These are phyloP conservation scores for Suillus brevipes DNA, from an alignment of 768 basidiomycete species.

Conservation along the genomic window DNA sequence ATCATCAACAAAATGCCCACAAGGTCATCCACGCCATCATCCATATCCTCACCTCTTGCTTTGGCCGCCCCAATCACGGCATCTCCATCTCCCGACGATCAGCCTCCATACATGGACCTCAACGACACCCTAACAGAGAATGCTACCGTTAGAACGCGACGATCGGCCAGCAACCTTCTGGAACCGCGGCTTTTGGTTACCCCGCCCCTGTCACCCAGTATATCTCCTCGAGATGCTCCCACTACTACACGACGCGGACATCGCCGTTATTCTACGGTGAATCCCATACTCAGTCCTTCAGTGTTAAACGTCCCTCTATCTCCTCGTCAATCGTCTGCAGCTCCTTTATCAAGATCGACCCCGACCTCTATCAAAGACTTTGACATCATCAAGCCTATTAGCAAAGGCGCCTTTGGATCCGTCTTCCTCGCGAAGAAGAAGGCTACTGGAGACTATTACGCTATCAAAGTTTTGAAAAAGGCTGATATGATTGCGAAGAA, in stretches of 20 bases:
- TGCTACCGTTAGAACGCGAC: constrained; percentile 59
- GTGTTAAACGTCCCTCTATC: constrained; percentile 63
- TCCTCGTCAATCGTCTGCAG: constrained; percentile 79
- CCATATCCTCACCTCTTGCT: constrained; percentile 84
- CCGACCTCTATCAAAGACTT: constrained; percentile 98
- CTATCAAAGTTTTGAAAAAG: constrained; percentile 99
- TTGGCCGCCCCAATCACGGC: constrained; percentile 84
- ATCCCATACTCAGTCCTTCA: constrained; percentile 60
- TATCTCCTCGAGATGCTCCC: constrained; percentile 53
- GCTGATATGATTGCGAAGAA: constrained; percentile 99
- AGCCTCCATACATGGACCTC: constrained; percentile 64
- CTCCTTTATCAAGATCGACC: constrained; percentile 74
- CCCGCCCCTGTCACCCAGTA: constrained; percentile 66
- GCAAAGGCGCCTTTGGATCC: constrained; percentile 97
- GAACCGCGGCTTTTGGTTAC: constrained; percentile 68
- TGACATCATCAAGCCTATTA: constrained; percentile 98
- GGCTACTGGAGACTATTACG: constrained; percentile 96
- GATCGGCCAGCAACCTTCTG: constrained; percentile 64
- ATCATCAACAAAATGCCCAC: constrained; percentile 55
- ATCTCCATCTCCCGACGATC: constrained; percentile 57
- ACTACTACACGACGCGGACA: constrained; percentile 51
- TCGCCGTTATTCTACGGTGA: constrained; percentile 73
- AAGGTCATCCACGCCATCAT: constrained; percentile 85
- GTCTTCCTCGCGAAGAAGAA: constrained; percentile 99
- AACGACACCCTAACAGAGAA: constrained; percentile 46